Conservation (phyloP, 768 basidiomycete genomes). For the Leccinum rimulosum region DNA sequence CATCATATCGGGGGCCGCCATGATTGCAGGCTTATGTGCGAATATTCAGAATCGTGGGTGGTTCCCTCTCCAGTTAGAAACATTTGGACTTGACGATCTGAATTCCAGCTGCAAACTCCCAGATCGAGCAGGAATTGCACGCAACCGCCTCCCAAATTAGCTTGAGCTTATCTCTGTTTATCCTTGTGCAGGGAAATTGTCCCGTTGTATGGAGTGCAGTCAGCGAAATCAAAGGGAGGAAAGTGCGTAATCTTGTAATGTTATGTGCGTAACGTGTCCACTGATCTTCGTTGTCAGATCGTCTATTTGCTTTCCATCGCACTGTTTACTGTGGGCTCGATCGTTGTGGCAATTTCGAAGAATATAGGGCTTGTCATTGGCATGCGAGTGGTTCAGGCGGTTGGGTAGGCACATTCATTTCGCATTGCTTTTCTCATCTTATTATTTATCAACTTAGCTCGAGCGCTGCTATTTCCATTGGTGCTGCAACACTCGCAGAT, state of each 20-base stretch:
- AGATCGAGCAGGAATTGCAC: conserved; percentile 60
- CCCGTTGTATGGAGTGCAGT: conserved; percentile 32
- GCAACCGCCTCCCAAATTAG: conserved; percentile 64
- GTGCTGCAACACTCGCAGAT: conserved; percentile 71
- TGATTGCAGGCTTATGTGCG: conserved; percentile 28
- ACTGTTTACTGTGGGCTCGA: conserved; percentile 54
- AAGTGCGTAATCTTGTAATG: conserved; percentile 36
- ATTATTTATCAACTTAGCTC: conserved; percentile 37
- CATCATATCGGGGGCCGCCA: conserved; percentile 27
- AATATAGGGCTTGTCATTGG: conserved; percentile 59
- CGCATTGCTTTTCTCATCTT: background rate
- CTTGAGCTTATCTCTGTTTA: conserved; percentile 66
- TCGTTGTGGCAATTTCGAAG: conserved; percentile 55
- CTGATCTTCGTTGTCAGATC: conserved; percentile 31
- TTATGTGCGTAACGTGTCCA: background rate
- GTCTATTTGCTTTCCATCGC: conserved; percentile 55
- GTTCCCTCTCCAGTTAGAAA: background rate
- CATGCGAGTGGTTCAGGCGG: conserved; percentile 64
- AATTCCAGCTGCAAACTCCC: conserved; percentile 57
- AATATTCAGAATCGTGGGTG: conserved; percentile 32
- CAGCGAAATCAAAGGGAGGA: conserved; percentile 66
- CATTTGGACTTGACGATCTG: background rate
- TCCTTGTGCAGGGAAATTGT: conserved; percentile 63
- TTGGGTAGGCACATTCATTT: conserved; percentile 43
- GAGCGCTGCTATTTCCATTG: conserved; percentile 69